Conservation (phyloP, 176 grass and related monocot genomes). For the Ampelocalamus luodianensis region DNA sequence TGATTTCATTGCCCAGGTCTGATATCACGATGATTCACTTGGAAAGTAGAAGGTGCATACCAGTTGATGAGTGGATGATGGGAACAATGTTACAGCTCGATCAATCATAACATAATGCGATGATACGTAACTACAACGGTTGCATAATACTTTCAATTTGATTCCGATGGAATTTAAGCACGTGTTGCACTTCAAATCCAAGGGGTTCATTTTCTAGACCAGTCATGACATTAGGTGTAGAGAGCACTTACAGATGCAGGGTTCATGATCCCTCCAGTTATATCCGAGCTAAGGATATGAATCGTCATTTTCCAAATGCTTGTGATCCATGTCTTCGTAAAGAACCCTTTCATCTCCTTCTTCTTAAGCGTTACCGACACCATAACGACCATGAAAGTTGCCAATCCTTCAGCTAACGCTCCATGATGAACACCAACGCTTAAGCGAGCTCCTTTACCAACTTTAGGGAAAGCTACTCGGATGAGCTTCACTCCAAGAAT, state of each 20-base stretch:
- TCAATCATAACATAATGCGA: not conserved
- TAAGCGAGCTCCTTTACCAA: constrained; percentile 79
- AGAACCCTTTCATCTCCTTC: constrained; percentile 80
- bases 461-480: constrained; percentile 59
- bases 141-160: constrained; percentile 8
- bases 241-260: constrained; percentile 87
- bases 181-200: constrained; percentile 25
- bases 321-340: constrained; percentile 93
- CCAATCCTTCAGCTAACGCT: constrained; percentile 78
- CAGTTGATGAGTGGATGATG: not conserved
- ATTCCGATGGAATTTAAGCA: not conserved
- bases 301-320: constrained; percentile 87
- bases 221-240: constrained; percentile 29
- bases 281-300: constrained; percentile 93
- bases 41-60: constrained; percentile 14
- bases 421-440: constrained; percentile 73
- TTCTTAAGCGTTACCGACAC: constrained; percentile 80
- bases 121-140: not conserved
- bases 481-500: constrained; percentile 72
- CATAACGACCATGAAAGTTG: constrained; percentile 86
- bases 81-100: constrained; percentile 14
- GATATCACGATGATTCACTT: constrained; percentile 17
- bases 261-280: constrained; percentile 97
- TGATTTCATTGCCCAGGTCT: not conserved
- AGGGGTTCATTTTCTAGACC: constrained; percentile 28